Percentiles rank a stretch among this genome's conserved stretches.
Evolutionary conservation across 1,139 yeast species (phyloP).

Genomic region (Pneumocystis oryctolagi): DNA sequence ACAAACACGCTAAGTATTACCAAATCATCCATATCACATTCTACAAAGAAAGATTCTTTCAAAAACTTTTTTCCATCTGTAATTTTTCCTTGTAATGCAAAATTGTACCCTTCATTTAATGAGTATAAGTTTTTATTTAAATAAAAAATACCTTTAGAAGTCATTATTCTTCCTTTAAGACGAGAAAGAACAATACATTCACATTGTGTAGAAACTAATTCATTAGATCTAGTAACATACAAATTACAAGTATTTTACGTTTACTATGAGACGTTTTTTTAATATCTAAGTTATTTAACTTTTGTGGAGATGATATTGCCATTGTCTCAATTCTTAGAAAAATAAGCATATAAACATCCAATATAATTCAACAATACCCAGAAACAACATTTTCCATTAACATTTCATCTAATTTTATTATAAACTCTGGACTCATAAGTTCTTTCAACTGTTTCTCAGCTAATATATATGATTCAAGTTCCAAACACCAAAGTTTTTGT

Average conservation of each 20-base stretch:
- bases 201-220: background rate
- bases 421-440: background rate
- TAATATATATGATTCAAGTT: background rate
- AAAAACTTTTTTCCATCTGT: background rate
- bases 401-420: background rate
- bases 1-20: background rate
- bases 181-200: background rate
- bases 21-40: background rate
- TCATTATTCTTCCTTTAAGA: background rate
- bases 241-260: background rate
- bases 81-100: background rate
- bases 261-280: background rate
- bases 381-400: background rate
- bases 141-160: background rate
- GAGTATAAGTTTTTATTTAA: background rate
- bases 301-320: background rate
- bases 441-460: background rate
- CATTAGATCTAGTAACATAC: background rate
- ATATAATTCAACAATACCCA: background rate
- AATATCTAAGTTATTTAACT: background rate
- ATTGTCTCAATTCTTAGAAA: background rate
- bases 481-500: background rate
- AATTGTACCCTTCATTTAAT: background rate
- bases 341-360: background rate
- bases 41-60: background rate